phyloP scores from a whole-genome alignment of 441 rosid genomes.

The Breynia disticha region DNA sequence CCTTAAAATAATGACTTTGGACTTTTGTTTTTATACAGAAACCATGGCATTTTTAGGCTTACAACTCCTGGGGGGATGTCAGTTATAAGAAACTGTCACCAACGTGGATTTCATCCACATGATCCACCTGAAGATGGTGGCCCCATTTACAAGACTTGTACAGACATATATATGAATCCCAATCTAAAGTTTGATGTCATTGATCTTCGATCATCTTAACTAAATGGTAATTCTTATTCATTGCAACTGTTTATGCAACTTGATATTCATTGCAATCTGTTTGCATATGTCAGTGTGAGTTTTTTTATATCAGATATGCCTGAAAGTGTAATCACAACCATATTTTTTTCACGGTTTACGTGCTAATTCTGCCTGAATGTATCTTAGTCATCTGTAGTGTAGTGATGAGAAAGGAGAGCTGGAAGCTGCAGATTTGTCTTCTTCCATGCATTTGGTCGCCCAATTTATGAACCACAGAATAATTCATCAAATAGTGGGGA shows the following conservation, averaged over 20 bases:
- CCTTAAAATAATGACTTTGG: not conserved
- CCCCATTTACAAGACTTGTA: conserved; percentile 70
- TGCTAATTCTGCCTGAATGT: too few species aligned
- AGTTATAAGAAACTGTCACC: conserved; percentile 74
- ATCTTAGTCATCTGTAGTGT: too few species aligned
- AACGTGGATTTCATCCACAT: conserved; percentile 85
- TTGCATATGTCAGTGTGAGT: too few species aligned
- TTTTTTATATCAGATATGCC: too few species aligned
- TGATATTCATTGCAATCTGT: conserved; percentile 4
- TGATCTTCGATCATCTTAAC: conserved; percentile 60
- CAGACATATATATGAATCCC: conserved; percentile 88
- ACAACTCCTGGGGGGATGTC: conserved; percentile 95
- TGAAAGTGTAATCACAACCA: too few species aligned
- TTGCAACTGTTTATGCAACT: conserved; percentile 19
- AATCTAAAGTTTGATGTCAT: conserved; percentile 63
- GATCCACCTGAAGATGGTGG: conserved; percentile 72
- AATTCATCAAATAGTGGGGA: too few species aligned
- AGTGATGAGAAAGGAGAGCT: too few species aligned
- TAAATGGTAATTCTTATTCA: conserved; percentile 8
- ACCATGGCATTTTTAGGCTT: conserved; percentile 83
- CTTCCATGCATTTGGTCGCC: too few species aligned
- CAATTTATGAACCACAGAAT: too few species aligned
- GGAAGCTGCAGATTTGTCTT: too few species aligned
- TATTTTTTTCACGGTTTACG: too few species aligned
- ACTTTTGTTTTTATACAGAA: conserved; percentile 25